Base-by-base conservation (phyloP, 108 stramenopile species). In the Cyclotella baltica region DNA sequence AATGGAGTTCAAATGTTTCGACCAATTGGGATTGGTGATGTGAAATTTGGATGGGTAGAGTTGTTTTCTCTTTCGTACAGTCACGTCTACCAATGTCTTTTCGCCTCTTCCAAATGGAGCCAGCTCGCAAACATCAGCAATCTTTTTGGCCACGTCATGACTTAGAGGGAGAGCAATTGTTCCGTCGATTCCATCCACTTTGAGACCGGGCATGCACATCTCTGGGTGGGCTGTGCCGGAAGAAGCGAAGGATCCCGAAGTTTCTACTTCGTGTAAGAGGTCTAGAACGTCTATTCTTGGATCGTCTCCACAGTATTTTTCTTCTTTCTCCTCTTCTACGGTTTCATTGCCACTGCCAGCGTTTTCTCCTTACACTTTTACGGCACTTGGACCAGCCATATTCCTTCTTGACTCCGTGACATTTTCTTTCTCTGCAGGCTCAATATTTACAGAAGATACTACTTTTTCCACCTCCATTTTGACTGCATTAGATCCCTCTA, bases 41-140 rank as follows among this genome's bases (percentile, higher is more conserved):
- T 70, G 27, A 30, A 77, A 57, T 22, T 63, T 46, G 15, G 67
- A 34, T 20, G 83, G 77, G 34, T 64, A 73, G 28, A 84, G 62
- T 47, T 80, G 83, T 19, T 67, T 46, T 8, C 66, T 75, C 5
- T 76, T 38, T 3, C 83, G 57, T 18, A 79, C 73, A 29, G 66
- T 35, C 30, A 15, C 75, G 37, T 84, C 74, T 9, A 79, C 78
- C 19, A 78, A 50, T 20, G 76, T 77, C 43, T 76, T 20, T 13
- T 62, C 33, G 18, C 80, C 80, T 15, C 61, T 70, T 36, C 81
- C 76, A 78, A 70, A 72, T 30, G 83, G 83, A 22, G 78, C 83
- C 43, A 78, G 72, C 37, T 74, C 47, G 33, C 76, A 72, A 9
- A 34, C 61, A 25, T 67, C 50, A 33, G 53, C 50, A 28, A 84